These are phyloP conservation scores for Apophysomyces ossiformis DNA, from an alignment of 371 early-diverging fungal genomes.

Conservation along the genomic window DNA sequence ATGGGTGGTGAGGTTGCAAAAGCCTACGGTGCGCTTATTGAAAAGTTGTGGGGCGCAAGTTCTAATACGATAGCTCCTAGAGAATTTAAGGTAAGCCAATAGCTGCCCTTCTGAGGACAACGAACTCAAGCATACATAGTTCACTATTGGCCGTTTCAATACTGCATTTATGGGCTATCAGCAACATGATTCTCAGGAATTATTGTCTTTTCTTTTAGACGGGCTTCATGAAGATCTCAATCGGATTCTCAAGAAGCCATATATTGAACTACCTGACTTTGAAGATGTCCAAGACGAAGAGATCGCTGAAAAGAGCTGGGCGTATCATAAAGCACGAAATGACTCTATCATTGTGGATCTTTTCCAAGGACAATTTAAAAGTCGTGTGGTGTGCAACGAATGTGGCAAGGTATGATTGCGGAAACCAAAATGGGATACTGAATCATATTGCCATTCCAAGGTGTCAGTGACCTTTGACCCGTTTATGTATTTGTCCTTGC, in stretches of 20 bases:
- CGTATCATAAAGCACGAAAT: constrained; percentile 50
- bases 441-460: constrained; percentile 5
- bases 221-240: constrained; percentile 63
- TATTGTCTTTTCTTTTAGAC: constrained; percentile 34
- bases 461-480: constrained; percentile 65
- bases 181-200: constrained; percentile 60
- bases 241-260: constrained; percentile 63
- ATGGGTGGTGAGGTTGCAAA: constrained; percentile 66
- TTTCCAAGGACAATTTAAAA: constrained; percentile 74
- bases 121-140: constrained; percentile 1
- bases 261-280: constrained; percentile 68
- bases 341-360: constrained; percentile 64
- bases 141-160: constrained; percentile 48
- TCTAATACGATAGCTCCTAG: constrained; percentile 60
- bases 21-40: constrained; percentile 65
- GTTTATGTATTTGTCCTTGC: constrained; percentile 59
- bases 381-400: constrained; percentile 60
- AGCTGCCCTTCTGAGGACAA: background rate
- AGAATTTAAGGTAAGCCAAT: constrained; percentile 59
- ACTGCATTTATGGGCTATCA: constrained; percentile 56
- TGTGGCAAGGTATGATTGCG: constrained; percentile 33
- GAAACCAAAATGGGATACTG: background rate
- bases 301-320: constrained; percentile 46
- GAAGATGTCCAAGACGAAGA: constrained; percentile 58
- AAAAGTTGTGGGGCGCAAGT: constrained; percentile 63